Conservation (phyloP, 2,329 filamentous ascomycete species). For the Leptographium procerum region DNA sequence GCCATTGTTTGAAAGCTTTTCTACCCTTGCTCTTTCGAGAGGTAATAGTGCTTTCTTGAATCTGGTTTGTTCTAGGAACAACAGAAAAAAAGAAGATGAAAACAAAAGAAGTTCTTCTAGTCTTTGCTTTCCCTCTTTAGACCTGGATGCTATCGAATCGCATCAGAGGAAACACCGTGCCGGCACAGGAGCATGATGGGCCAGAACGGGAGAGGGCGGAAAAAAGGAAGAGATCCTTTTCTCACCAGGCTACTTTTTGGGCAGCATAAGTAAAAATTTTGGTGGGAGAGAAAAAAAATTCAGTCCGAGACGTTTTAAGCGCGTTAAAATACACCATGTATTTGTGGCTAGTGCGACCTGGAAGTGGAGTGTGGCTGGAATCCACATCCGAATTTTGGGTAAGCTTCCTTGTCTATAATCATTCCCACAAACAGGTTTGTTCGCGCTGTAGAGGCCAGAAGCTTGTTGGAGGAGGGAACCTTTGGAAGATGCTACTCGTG, state of each 20-base stretch:
- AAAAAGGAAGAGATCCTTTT: not conserved
- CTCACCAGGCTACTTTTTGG: not conserved
- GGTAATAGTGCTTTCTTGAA: not conserved
- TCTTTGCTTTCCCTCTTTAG: not conserved
- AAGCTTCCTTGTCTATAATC: too few species aligned
- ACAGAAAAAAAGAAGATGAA: not conserved
- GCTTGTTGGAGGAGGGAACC: not conserved
- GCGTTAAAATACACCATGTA: not conserved
- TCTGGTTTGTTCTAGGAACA: not conserved
- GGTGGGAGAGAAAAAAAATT: not conserved
- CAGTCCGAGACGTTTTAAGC: not conserved
- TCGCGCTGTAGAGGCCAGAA: too few species aligned
- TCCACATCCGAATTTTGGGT: not conserved
- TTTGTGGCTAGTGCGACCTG: not conserved
- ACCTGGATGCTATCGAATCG: slow-evolving; percentile 9
- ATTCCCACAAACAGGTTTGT: not conserved
- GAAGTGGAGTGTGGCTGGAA: not conserved
- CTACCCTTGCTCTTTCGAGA: not conserved
- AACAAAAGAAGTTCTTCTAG: too few species aligned
- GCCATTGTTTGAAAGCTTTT: slow-evolving; percentile 5
- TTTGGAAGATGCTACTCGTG: not conserved
- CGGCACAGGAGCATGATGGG: slow-evolving; percentile 11
- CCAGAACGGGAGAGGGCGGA: not conserved
- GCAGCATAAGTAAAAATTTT: not conserved
- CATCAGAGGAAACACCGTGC: slow-evolving; percentile 5